A percentile compares a stretch with the other conserved stretches of the same genome.
Evolutionary conservation across 495 filamentous ascomycete species (phyloP).

Genomic region (Penicillium waksmanii): DNA sequence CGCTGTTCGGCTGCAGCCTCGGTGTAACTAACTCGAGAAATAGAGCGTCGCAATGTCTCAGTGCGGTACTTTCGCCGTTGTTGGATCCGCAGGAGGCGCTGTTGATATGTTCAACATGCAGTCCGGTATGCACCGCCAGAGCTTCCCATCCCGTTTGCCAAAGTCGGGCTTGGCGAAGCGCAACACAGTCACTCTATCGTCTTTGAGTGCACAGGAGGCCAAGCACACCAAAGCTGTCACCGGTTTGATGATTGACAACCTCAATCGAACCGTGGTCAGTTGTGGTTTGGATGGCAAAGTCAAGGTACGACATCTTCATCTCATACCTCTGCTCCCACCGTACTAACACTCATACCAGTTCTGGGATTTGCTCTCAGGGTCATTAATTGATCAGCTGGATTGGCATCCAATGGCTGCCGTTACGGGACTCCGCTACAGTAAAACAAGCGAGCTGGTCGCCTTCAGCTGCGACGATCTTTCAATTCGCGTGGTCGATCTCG

Average conservation of each 20-base stretch:
- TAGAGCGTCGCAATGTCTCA: constrained; percentile 82
- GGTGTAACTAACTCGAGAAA: constrained; percentile 14
- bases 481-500: constrained; percentile 86
- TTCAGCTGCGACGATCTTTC: constrained; percentile 87
- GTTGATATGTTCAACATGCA: constrained; percentile 97
- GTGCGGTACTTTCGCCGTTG: constrained; percentile 92
- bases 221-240: constrained; percentile 83
- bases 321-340: neutral
- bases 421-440: constrained; percentile 77
- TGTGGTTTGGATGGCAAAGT: constrained; percentile 91
- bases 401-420: constrained; percentile 80
- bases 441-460: constrained; percentile 82
- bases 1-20: neutral
- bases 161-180: constrained; percentile 48
- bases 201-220: constrained; percentile 42
- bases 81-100: constrained; percentile 80
- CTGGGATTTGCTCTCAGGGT: constrained; percentile 87
- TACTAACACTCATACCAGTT: constrained; percentile 53
- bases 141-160: constrained; percentile 74
- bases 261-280: constrained; percentile 82
- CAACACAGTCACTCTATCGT: constrained; percentile 5
- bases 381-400: constrained; percentile 77
- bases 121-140: constrained; percentile 82
- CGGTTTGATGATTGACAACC: constrained; percentile 78
- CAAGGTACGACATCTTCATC: constrained; percentile 54